phyloP scores from a whole-genome alignment of 2,329 filamentous ascomycete species.

The Pseudocercospora cruenta region DNA sequence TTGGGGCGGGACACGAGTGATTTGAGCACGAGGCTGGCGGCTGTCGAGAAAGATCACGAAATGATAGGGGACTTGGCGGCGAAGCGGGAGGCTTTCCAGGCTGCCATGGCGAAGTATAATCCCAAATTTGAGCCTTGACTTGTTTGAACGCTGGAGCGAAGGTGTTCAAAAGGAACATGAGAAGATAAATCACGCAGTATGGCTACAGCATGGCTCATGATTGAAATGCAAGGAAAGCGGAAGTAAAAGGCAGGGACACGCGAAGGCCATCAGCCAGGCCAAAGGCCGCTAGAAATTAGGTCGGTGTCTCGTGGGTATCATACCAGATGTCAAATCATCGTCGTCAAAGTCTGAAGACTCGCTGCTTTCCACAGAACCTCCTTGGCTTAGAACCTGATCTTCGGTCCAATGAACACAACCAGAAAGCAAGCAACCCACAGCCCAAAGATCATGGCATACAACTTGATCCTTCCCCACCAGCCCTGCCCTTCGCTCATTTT shows the following conservation, averaged over 20 bases:
- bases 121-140: constrained; percentile 71
- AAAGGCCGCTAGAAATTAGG: background rate
- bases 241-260: background rate
- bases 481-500: constrained; percentile 86
- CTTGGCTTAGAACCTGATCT: constrained; percentile 71
- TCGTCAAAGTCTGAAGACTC: background rate
- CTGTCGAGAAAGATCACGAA: constrained; percentile 67
- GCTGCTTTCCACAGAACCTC: background rate
- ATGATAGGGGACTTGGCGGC: constrained; percentile 75
- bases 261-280: background rate
- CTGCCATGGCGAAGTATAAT: constrained; percentile 82
- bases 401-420: constrained; percentile 84
- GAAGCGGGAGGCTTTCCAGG: constrained; percentile 87
- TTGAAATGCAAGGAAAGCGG: background rate
- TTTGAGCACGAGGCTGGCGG: constrained; percentile 56
- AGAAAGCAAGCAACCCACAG: constrained; percentile 77
- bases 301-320: background rate
- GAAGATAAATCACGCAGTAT: background rate
- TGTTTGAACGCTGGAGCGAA: background rate
- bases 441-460: constrained; percentile 82
- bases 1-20: constrained; percentile 71
- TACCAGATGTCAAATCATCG: background rate
- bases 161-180: background rate
- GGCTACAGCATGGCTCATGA: background rate
- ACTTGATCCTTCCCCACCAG: constrained; percentile 75